These are phyloP conservation scores for Pyrus pyrifolia DNA, from an alignment of 306 rosid genomes.

Conservation along the genomic window DNA sequence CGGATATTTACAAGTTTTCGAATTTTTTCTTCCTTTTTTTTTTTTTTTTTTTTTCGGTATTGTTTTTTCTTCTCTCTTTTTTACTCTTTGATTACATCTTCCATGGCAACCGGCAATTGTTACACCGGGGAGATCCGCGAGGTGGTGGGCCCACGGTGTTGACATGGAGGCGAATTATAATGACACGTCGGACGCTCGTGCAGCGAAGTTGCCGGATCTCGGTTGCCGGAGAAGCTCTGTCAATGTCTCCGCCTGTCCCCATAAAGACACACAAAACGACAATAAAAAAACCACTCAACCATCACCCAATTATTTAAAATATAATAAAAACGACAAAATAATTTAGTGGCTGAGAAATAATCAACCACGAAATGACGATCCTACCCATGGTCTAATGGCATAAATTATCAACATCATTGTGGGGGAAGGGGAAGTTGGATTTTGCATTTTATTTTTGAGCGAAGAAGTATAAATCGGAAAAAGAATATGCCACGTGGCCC, in stretches of 20 bases:
- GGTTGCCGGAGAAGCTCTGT: slow-evolving; percentile 90
- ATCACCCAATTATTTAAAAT: neutral
- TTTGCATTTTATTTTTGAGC: neutral
- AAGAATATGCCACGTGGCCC: slow-evolving; percentile 17
- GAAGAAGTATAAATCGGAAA: neutral
- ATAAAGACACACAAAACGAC: slow-evolving; percentile 27
- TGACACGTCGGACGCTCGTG: slow-evolving; percentile 31
- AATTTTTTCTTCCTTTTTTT: neutral
- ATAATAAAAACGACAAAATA: neutral
- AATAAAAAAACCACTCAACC: neutral
- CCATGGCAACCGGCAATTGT: neutral
- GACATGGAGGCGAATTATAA: slow-evolving; percentile 22
- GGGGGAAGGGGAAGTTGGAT: neutral
- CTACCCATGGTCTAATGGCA: neutral
- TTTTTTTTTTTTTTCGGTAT: neutral
- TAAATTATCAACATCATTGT: neutral
- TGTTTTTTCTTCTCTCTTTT: neutral
- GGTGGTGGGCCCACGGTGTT: slow-evolving; percentile 3
- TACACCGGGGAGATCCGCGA: neutral
- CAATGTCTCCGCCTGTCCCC: slow-evolving; percentile 83
- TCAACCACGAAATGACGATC: neutral
- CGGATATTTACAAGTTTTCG: slow-evolving; percentile 43
- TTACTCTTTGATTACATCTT: slow-evolving; percentile 8
- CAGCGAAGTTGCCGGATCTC: slow-evolving; percentile 68
- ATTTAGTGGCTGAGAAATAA: neutral